Evolutionary conservation across 2,329 filamentous ascomycete species (phyloP).

Genomic region (Arthroderma sp.): DNA sequence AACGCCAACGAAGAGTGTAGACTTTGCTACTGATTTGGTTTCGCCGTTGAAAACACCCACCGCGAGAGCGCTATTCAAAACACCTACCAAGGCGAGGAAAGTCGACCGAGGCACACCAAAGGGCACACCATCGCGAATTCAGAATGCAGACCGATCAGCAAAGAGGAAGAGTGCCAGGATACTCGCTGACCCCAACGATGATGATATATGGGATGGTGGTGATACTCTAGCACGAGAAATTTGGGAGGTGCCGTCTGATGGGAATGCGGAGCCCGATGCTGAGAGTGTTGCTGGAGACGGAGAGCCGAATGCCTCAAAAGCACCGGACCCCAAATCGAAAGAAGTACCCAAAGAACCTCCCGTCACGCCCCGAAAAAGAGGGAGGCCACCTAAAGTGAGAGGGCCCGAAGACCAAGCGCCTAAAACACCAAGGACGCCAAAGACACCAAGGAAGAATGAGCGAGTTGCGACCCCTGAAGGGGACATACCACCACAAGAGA

Average conservation of each 20-base stretch:
- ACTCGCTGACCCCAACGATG: conserved; percentile 65
- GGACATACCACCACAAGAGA: conserved; percentile 74
- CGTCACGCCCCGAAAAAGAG: conserved; percentile 18
- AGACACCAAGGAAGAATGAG: conserved; percentile 31
- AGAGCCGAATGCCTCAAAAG: conserved; percentile 25
- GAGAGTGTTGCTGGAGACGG: conserved; percentile 26
- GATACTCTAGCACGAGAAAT: conserved; percentile 59
- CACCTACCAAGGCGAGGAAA: conserved; percentile 26
- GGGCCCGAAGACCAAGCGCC: neutral
- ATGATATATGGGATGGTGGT: conserved; percentile 49
- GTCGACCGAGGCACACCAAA: conserved; percentile 3
- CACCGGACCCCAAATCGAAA: conserved; percentile 11
- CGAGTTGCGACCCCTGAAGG: conserved; percentile 68
- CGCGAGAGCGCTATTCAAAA: conserved; percentile 30
- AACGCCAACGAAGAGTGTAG: conserved; percentile 19
- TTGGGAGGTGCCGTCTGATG: conserved; percentile 33
- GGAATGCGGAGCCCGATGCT: conserved; percentile 21
- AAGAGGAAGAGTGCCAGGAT: conserved; percentile 70
- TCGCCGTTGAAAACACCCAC: conserved; percentile 29
- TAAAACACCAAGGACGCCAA: conserved; percentile 20
- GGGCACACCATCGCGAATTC: conserved; percentile 51
- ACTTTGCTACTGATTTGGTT: conserved; percentile 27
- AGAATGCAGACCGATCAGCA: conserved; percentile 72
- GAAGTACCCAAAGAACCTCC: conserved; percentile 17
- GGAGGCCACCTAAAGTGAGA: conserved; percentile 17